Evolutionary conservation across 2,329 filamentous ascomycete species (phyloP), one percentile per base, ranked within the genome.

Genomic region (Ceratocystis ficicola): DNA sequence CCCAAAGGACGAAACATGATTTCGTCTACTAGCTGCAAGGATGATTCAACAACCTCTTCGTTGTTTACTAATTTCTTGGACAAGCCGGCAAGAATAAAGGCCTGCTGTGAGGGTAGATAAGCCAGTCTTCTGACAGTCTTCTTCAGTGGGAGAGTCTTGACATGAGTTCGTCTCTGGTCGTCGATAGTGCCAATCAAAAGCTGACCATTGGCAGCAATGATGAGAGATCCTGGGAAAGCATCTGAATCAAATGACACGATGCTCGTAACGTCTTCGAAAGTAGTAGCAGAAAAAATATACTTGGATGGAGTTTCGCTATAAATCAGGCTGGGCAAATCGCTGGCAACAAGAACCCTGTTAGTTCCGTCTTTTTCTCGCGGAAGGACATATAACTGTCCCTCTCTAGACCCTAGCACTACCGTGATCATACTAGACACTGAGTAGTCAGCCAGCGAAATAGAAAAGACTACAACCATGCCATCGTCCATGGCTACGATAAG

Each of bases 401-500:
- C 88, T 68, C 91, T 87, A 15, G 89, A 44, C 20, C 66, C 66
- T 7, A 66, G 44, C 6, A 64, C 52, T 25, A 66, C 61, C 93
- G 94, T 93, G 12, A 99, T 79, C 1, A 93, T 85, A 28, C 84
- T 81, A 0, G 85, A 86, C 2, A 97, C 77, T 0, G 82, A 77
- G 68, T 83, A 83, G n/a, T 83, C 81, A 0, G 76, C 71, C 0
- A 78, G 75, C 41, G 89, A 83, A 44, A 96, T 81, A 41, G 85
- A 83, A 72, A 92, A 97, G 0, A 88, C 94, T 63, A 95, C 82
- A 0, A 99, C 88, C 68, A 88, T 90, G 3, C 94, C 94, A 74
- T 97, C 93, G 61, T 95, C 90, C 82, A 96, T 88, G 12, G 93
- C 89, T 41, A 96, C 82, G 68, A 99, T 88, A 0, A 99, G 79